These are phyloP conservation scores for Exobasidium cylindrosporum DNA, from an alignment of 1,284 basidiomycete species.

Conservation along the genomic window DNA sequence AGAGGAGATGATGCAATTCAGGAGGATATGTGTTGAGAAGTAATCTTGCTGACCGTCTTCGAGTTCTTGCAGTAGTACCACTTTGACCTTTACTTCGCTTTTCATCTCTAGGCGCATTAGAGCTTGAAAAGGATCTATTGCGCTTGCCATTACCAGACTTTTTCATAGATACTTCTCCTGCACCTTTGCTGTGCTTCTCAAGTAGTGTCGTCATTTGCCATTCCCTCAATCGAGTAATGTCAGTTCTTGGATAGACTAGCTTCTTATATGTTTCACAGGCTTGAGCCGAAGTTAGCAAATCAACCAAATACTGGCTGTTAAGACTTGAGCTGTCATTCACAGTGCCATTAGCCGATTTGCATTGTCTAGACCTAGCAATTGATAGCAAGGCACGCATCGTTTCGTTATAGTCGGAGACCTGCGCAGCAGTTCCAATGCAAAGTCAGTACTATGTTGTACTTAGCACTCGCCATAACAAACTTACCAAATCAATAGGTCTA, in stretches of 20 bases:
- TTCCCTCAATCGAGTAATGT: background rate
- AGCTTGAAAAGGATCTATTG: background rate
- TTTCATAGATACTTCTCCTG: background rate
- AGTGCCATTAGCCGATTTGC: background rate
- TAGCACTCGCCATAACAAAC: background rate
- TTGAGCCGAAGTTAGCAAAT: background rate
- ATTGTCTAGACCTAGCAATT: slow-evolving; percentile 2
- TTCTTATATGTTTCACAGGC: background rate
- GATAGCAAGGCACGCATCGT: slow-evolving; percentile 8
- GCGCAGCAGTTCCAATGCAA: background rate
- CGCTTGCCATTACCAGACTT: slow-evolving; percentile 1
- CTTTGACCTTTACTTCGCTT: slow-evolving; percentile 1
- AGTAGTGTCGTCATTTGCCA: slow-evolving; percentile 1
- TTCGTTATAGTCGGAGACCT: slow-evolving; percentile 10
- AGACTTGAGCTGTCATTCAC: background rate
- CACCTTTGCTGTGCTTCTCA: background rate
- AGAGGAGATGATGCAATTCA: slow-evolving; percentile 11
- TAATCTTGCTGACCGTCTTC: slow-evolving; percentile 2
- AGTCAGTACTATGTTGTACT: background rate
- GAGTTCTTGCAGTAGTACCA: background rate
- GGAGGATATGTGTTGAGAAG: background rate
- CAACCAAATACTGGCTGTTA: background rate
- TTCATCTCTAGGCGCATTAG: background rate
- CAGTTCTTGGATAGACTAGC: background rate
- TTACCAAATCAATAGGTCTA: slow-evolving; percentile 6